Conservation (phyloP, 1,139 yeast genomes). For the Zygotorulaspora mrakii region DNA sequence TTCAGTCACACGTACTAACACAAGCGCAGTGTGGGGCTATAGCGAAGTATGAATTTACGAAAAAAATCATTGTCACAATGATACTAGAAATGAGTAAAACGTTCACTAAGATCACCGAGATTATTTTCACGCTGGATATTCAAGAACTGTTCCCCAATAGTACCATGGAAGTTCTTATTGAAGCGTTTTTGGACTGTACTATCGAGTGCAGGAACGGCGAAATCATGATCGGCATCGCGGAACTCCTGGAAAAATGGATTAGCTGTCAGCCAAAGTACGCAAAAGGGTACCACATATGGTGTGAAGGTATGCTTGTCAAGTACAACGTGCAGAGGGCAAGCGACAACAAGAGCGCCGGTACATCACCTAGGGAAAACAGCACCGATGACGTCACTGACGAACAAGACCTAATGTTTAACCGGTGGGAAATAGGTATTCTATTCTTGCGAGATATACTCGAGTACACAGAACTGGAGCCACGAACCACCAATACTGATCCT, state of each 20-base stretch:
- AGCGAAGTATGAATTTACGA: constrained; percentile 11
- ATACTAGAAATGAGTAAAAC: constrained; percentile 19
- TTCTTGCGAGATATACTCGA: constrained; percentile 11
- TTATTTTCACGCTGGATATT: constrained; percentile 8
- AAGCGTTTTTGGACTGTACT: constrained; percentile 14
- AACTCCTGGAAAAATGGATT: constrained; percentile 13
- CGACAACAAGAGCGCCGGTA: background rate
- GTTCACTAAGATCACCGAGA: constrained; percentile 11
- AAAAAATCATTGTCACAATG: constrained; percentile 17
- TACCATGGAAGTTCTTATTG: constrained; percentile 6
- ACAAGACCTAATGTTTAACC: constrained; percentile 17
- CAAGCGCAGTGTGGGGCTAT: constrained; percentile 3
- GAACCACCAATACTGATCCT: constrained; percentile 1
- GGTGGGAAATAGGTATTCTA: constrained; percentile 16
- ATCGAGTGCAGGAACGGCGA: constrained; percentile 18
- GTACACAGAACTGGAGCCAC: constrained; percentile 7
- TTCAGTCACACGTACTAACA: constrained; percentile 4
- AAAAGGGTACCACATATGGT: constrained; percentile 12
- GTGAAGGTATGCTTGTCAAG: constrained; percentile 5
- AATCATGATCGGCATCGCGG: constrained; percentile 17
- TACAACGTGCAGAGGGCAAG: constrained; percentile 10
- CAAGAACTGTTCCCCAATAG: constrained; percentile 6
- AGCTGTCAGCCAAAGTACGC: constrained; percentile 6
- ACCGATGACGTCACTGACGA: constrained; percentile 14
- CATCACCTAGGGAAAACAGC: too few species aligned